A percentile compares a stretch with the other conserved stretches of the same genome.
These are phyloP conservation scores for Talaromyces sp. DNA, from an alignment of 2,329 filamentous ascomycete genomes.

Conservation along the genomic window DNA sequence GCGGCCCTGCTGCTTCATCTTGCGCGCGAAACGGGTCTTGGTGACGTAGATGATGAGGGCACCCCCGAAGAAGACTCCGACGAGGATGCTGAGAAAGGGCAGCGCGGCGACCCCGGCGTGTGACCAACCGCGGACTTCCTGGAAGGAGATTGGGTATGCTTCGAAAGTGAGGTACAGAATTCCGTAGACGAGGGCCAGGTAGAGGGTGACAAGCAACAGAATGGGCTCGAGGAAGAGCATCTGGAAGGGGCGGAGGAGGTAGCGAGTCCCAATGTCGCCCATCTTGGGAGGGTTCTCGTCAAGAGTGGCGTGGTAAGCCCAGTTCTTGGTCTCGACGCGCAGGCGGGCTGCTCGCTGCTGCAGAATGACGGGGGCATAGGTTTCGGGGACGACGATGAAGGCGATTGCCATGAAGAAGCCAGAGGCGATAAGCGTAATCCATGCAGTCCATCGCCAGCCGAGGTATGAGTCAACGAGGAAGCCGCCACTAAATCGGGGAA, in stretches of 20 bases:
- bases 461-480: constrained; percentile 47
- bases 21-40: constrained; percentile 25
- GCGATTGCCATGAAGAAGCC: constrained; percentile 38
- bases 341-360: constrained; percentile 43
- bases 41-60: constrained; percentile 25
- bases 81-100: constrained; percentile 42
- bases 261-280: constrained; percentile 31
- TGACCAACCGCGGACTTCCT: constrained; percentile 38
- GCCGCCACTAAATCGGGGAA: constrained; percentile 27
- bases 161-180: constrained; percentile 28
- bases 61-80: constrained; percentile 35
- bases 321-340: constrained; percentile 44
- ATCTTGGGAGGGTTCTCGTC: constrained; percentile 34
- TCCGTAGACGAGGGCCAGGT: constrained; percentile 30
- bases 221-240: constrained; percentile 45
- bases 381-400: constrained; percentile 47
- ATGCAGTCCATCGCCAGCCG: constrained; percentile 56
- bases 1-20: constrained; percentile 13
- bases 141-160: constrained; percentile 32
- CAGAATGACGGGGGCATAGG: constrained; percentile 45
- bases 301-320: constrained; percentile 39
- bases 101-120: constrained; percentile 37
- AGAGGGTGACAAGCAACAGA: constrained; percentile 39
- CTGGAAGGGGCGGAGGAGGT: constrained; percentile 33
- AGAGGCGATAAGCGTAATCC: constrained; percentile 49